Evolutionary conservation across 164 flowering plant genomes (phyloP), one percentile per base, ranked within the genome.

Genomic region (Litsea cubeba): DNA sequence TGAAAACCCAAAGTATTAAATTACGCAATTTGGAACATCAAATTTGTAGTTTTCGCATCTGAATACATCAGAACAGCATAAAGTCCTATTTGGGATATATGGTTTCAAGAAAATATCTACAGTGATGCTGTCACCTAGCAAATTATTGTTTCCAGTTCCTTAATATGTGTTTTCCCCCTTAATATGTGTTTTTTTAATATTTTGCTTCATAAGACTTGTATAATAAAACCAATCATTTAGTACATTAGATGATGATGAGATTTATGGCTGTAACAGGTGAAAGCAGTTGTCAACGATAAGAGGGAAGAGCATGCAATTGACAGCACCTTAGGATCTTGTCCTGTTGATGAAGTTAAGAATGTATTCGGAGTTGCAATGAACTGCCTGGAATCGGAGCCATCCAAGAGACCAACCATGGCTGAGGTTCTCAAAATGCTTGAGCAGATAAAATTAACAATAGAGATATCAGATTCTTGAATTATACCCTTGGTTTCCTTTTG

Each of bases 351-450:
- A 87, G 79, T 89, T n/a, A 89, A 85, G 78, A 40, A 54, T 46
- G 89, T 81, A 26, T 94, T 94, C 72, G 76, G 64, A 54, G 82
- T 92, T 14, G 92, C 98, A 71, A 62, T 88, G 32, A 86, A 78
- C 87, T 94, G 98, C 82, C 92, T 92, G 22, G 95, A 94, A 68
- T 50, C 91, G 71, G 97, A 92, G 18, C 95, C 97, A 18, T 81
- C 88, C 5, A 82, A 72, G 70, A 91, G 98, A 72, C 97, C 98
- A 25, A 89, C 90, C n/a, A 92, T 94, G 97, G 85, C 79, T 58
- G 95, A 92, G 82, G 95, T 92, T 82, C 79, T 92, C 69, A 94
- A 89, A 82, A 81, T 90, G 95, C 91, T 92, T 65, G 95, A 94
- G 85, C 82, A 82, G 70, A 80, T 85, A n/a, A 83, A 82, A 72